Percentiles rank a stretch among this genome's conserved stretches.
These are phyloP conservation scores for Skeletonema marinoi DNA, from an alignment of 108 stramenopile genomes.

Conservation along the genomic window DNA sequence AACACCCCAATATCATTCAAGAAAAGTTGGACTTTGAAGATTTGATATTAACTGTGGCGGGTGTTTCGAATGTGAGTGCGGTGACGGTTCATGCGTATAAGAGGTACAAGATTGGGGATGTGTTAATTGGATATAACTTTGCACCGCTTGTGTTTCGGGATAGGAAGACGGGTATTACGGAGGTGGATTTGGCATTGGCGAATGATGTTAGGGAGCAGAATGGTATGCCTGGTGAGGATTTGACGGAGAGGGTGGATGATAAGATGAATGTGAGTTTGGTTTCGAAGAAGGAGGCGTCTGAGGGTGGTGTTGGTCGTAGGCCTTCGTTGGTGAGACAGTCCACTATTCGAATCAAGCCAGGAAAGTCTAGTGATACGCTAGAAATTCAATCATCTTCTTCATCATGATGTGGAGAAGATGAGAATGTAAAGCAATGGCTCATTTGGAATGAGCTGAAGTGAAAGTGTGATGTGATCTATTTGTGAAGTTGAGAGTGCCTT, in stretches of 20 bases:
- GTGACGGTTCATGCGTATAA: conserved; percentile 41
- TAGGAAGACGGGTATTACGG: conserved; percentile 6
- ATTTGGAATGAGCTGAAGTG: no score
- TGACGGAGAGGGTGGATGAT: background rate
- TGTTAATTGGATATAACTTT: conserved; percentile 33
- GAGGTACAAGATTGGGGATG: conserved; percentile 25
- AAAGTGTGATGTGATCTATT: no score
- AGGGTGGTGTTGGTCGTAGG: background rate
- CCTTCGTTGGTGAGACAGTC: background rate
- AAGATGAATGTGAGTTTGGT: background rate
- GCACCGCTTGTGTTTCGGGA: conserved; percentile 28
- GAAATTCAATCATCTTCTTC: background rate
- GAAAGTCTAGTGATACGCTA: background rate
- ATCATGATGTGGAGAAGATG: no score
- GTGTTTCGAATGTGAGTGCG: conserved; percentile 37
- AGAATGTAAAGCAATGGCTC: no score
- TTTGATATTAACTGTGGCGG: conserved; percentile 30
- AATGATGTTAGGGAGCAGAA: conserved; percentile 41
- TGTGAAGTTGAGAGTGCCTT: no score
- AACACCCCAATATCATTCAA: conserved; percentile 12
- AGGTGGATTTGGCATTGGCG: conserved; percentile 20
- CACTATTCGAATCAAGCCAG: conserved; percentile 4
- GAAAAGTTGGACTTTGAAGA: conserved; percentile 29
- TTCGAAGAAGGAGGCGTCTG: background rate
- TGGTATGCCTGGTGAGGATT: conserved; percentile 19